A percentile compares a stretch with the other conserved stretches of the same genome.
These are phyloP conservation scores for Grigorovia humatica DNA, from an alignment of 805 yeast species.

Conservation along the genomic window DNA sequence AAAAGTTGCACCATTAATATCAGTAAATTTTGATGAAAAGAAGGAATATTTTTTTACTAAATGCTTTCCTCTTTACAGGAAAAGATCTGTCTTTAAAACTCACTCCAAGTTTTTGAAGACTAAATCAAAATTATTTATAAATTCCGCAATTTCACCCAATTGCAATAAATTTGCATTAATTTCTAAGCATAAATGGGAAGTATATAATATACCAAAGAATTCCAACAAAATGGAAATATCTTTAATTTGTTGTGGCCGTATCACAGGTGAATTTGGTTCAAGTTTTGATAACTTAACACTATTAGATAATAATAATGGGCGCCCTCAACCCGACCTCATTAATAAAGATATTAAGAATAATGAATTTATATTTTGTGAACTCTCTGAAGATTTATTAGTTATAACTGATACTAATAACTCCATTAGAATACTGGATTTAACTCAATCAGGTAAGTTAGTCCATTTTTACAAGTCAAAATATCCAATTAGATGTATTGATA, in stretches of 20 bases:
- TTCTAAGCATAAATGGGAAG: conserved; percentile 63
- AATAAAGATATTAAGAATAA: conserved; percentile 32
- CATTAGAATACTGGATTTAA: conserved; percentile 53
- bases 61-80: conserved; percentile 76
- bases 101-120: conserved; percentile 41
- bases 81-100: conserved; percentile 42
- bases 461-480: conserved; percentile 61
- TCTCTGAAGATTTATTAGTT: conserved; percentile 49
- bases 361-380: conserved; percentile 46
- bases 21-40: conserved; percentile 23
- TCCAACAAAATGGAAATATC: conserved; percentile 32
- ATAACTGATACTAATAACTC: conserved; percentile 66
- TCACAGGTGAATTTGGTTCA: conserved; percentile 57
- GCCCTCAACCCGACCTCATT: conserved; percentile 5
- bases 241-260: conserved; percentile 56
- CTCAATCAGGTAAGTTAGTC: conserved; percentile 47
- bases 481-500: conserved; percentile 69
- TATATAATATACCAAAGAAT: conserved; percentile 40
- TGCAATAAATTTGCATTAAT: conserved; percentile 55
- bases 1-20: background rate
- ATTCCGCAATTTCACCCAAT: conserved; percentile 55
- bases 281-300: conserved; percentile 32
- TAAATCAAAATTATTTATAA: conserved; percentile 39
- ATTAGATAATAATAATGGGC: background rate
- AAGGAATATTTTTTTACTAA: conserved; percentile 63